Evolutionary conservation across 73 alveolate species (phyloP).

Genomic region (Effrenium voratum): DNA sequence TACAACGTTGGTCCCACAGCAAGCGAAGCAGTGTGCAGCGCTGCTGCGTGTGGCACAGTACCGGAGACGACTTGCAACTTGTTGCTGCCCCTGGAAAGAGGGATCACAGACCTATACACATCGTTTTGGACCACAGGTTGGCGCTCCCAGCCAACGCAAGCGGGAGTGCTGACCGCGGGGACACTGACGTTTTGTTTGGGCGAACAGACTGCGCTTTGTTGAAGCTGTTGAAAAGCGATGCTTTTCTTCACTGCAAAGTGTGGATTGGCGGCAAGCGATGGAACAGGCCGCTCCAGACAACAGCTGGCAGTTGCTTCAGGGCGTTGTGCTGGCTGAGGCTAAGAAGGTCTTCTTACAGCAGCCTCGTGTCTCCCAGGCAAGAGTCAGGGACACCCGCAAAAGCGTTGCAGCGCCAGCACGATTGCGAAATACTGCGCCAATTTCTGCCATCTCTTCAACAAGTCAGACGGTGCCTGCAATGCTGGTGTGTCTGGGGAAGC

Average conservation of each 20-base stretch:
- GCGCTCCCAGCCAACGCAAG: background rate
- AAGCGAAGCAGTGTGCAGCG: background rate
- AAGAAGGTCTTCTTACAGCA: background rate
- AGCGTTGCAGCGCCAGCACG: constrained; percentile 9
- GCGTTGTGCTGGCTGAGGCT: background rate
- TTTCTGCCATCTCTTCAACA: background rate
- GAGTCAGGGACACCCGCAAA: background rate
- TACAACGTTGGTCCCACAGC: background rate
- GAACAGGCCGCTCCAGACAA: background rate
- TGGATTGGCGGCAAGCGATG: background rate
- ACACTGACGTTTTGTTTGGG: background rate
- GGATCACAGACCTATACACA: background rate
- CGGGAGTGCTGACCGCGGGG: background rate
- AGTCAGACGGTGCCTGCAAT: background rate
- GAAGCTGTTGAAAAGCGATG: background rate
- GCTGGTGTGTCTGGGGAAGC: background rate
- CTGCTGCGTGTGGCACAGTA: background rate
- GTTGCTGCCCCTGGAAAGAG: background rate
- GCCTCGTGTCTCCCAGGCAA: background rate
- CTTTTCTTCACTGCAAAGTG: background rate
- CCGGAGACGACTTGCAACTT: constrained; percentile 6
- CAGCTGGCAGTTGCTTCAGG: background rate
- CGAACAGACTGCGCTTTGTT: background rate
- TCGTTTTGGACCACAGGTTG: background rate
- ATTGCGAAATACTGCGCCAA: background rate